phyloP scores from a whole-genome alignment of 768 basidiomycete genomes.

The Rhodocollybia butyracea region DNA sequence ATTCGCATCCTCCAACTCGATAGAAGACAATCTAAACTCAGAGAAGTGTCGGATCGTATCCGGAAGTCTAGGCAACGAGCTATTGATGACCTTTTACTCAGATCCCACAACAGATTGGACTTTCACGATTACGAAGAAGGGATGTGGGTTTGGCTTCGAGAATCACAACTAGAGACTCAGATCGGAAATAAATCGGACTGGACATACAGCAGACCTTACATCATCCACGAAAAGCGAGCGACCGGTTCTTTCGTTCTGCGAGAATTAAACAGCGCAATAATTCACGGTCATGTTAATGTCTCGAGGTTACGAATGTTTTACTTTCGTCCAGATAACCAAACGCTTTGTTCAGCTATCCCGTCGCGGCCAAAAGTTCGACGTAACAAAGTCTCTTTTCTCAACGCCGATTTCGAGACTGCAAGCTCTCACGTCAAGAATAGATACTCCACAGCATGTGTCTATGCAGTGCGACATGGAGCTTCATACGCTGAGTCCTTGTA shows the following conservation, averaged over 20 bases:
- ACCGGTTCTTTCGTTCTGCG: conserved; percentile 1
- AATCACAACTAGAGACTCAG: conserved; percentile 25
- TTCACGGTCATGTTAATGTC: conserved; percentile 3
- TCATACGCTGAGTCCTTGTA: no score
- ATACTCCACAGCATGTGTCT: no score
- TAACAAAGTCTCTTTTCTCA: no score
- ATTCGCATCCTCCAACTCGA: conserved; percentile 20
- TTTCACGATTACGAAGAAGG: conserved; percentile 20
- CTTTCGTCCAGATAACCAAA: conserved; percentile 9
- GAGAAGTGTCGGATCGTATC: conserved; percentile 10
- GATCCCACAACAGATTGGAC: conserved; percentile 11
- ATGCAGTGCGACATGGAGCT: no score
- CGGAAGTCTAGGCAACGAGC: conserved; percentile 11
- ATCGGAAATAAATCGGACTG: conserved; percentile 25
- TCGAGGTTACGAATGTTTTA: conserved; percentile 2
- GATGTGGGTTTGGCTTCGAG: conserved; percentile 26
- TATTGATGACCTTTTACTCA: conserved; percentile 20
- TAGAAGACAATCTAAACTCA: conserved; percentile 15
- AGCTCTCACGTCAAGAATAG: no score
- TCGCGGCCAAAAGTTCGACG: no score
- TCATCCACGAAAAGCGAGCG: conserved; percentile 7
- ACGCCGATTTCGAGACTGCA: no score
- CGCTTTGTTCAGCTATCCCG: neutral
- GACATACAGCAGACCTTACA: conserved; percentile 25
- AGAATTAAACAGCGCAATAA: conserved; percentile 4